Evolutionary conservation across 257 asterid species (phyloP), one percentile per base, ranked within the genome.

Genomic region (Pogostemon cablin): DNA sequence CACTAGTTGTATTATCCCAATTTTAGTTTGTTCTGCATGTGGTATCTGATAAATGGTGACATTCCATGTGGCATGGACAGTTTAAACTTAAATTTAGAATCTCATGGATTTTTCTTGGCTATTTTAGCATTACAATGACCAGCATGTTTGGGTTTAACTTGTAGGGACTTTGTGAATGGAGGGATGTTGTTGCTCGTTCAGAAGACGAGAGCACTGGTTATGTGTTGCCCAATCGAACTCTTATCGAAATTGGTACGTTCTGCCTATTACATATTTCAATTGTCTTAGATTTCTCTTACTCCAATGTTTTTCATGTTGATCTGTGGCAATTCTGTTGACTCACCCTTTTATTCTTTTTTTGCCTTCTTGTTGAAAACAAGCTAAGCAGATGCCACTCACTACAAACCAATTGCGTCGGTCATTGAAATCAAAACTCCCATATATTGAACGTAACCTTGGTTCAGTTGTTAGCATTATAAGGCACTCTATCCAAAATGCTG

Each of bases 151-250:
- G 20, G 6, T 47, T 54, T 15, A 65, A 63, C 72, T 64, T 80
- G 40, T 60, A 92, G 98, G 99, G 98, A 53, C 90, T 95, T 35
- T 90, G 76, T 78, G 97, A 84, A 76, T 95, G 98, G 99, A 85
- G 99, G 78, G 99, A 95, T 80, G 81, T 70, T 42, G 92, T 95
- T 70, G 99, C 98, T 71, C 99, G 99, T 55, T 85, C 97, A 54
- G 99, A 95, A 78, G 99, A 95, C 81, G 99, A 95, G 86, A 95
- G 99, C 85, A 95, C 99, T 58, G 99, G 99, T 65, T 95, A 84
- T 83, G 73, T 95, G 62, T 75, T 95, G 78, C 99, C 99, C 3
- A 95, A 95, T 76, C 86, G 88, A 81, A 84, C 86, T 50, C 99
- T 95, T 65, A 74, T 88, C 66, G 98, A 95, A 80, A 88, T 95